phyloP scores from a whole-genome alignment of 768 basidiomycete genomes.

The Fibroporia radiculosa region DNA sequence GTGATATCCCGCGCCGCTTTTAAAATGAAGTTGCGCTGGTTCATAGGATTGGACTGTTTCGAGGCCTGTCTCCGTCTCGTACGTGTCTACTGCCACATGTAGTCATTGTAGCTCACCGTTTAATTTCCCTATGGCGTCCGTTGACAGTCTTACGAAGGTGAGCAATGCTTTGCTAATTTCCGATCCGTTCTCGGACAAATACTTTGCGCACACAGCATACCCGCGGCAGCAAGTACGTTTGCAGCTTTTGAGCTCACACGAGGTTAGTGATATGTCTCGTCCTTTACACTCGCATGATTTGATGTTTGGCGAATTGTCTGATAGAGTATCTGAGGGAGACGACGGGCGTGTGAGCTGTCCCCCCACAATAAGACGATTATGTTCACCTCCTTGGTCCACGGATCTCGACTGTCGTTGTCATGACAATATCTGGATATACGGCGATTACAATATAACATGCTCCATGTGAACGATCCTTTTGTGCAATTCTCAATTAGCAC shows the following conservation, averaged over 20 bases:
- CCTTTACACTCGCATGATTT: background rate
- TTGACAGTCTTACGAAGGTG: slow-evolving; percentile 57
- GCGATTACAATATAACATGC: too few species aligned
- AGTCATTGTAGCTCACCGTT: background rate
- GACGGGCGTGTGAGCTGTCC: slow-evolving; percentile 25
- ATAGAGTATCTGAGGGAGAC: slow-evolving; percentile 24
- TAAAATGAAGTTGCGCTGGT: background rate
- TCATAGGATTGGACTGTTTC: slow-evolving; percentile 54
- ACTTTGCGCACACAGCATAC: slow-evolving; percentile 50
- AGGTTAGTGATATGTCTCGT: slow-evolving; percentile 35
- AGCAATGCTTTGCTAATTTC: background rate
- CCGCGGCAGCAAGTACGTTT: slow-evolving; percentile 87
- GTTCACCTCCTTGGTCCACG: too few species aligned
- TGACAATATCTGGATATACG: too few species aligned
- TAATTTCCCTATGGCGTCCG: background rate
- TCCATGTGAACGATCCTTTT: too few species aligned
- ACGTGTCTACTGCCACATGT: slow-evolving; percentile 23
- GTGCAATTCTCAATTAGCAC: too few species aligned
- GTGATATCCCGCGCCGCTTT: background rate
- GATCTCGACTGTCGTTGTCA: too few species aligned
- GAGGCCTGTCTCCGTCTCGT: slow-evolving; percentile 73
- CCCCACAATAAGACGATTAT: too few species aligned
- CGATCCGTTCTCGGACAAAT: background rate
- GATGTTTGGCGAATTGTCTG: background rate
- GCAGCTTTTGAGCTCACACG: slow-evolving; percentile 81